Evolutionary conservation across 495 filamentous ascomycete species (phyloP), one percentile per base, ranked within the genome.

Genomic region (Aspergillus heteromorphus): DNA sequence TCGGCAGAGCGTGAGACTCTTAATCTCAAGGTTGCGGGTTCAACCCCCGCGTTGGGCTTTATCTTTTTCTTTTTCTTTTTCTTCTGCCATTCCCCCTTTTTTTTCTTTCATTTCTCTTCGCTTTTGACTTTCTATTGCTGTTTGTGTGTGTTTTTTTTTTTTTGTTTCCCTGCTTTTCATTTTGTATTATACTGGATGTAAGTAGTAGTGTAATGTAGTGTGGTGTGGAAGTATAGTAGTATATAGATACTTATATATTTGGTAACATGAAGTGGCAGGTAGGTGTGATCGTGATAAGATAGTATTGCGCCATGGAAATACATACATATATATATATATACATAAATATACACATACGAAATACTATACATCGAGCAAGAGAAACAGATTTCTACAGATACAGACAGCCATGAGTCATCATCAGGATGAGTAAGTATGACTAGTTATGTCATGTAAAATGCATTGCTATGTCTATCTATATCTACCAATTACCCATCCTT

Each of bases 1-100:
- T 45, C 42, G 42, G 42, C 42, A 45, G 42, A 45, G 42, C 42
- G 42, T 45, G 42, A 45, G 42, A 45, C 42, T 45, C 42, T 45
- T 45, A 45, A 45, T 45, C 42, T 45, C 42, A 45, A 45, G 42
- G 42, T 45, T 45, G 42, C 20, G 42, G 42, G 42, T 45, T 45
- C 42, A 25, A 23, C 42, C 20, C 42, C 20, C 20, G 6, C 34
- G 34, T 45, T 45, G 6, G 42, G 20, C 42, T 23, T 43, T 42
- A 30, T 45, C 18, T 10, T 53, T 53, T 53, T 14, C 23, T 43
- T 53, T 45, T 14, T n/a, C n/a, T 27, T 18, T 27, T 16, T 29
- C 16, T 42, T 38, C 14, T 38, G 34, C n/a, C n/a, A 5, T 4
- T 10, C 2, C 9, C 13, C 10, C 36, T 36, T 21, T 2, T 11